Evolutionary conservation across 345 rosid species (phyloP).

Genomic region (Linum tenue): DNA sequence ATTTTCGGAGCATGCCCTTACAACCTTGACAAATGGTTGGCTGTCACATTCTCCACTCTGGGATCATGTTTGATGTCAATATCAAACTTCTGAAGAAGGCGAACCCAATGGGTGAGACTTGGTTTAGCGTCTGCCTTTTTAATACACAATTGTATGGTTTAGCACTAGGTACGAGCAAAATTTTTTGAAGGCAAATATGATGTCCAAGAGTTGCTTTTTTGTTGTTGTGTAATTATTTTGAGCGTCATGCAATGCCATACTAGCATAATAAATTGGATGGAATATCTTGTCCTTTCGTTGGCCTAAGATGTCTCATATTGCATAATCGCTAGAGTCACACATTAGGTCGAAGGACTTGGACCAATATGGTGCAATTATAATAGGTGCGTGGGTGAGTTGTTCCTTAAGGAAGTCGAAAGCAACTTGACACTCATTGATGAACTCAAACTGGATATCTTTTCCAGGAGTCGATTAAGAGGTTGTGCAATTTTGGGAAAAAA

Average conservation of each 20-base stretch:
- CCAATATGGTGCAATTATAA: not conserved
- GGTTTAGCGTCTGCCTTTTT: not conserved
- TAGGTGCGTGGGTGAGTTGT: not conserved
- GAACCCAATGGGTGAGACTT: not conserved
- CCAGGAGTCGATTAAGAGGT: not conserved
- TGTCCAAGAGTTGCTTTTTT: not conserved
- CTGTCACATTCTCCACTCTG: not conserved
- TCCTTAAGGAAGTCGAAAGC: not conserved
- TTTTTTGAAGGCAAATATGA: not conserved
- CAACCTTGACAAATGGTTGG: not conserved
- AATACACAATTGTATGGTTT: not conserved
- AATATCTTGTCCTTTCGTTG: not conserved
- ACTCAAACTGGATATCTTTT: not conserved
- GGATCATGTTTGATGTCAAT: not conserved
- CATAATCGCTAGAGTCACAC: not conserved
- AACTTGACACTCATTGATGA: not conserved
- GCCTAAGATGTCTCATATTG: not conserved
- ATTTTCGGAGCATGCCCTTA: not conserved
- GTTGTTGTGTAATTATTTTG: not conserved
- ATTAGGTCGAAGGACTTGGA: not conserved
- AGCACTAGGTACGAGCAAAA: not conserved
- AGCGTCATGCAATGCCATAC: not conserved
- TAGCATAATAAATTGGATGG: not conserved
- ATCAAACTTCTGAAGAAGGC: not conserved
- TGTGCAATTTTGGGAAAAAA: no score